Conservation (phyloP, 768 basidiomycete genomes). For the Pilatotrama ljubarskyi region DNA sequence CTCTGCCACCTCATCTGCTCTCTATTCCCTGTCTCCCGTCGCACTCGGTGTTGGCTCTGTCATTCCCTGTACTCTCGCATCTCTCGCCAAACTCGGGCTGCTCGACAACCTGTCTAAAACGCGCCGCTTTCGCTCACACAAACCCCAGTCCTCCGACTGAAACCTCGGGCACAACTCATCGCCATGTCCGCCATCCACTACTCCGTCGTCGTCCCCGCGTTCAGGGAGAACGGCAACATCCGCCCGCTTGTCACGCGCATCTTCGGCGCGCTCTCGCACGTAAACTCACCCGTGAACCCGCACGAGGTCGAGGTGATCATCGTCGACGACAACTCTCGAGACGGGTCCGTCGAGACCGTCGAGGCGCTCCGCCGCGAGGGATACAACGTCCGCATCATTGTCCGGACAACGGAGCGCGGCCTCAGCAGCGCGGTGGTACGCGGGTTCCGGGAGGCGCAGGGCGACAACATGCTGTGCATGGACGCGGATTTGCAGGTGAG, state of each 20-base stretch:
- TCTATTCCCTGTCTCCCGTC: neutral
- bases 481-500: slow-evolving; percentile 33
- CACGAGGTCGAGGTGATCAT: slow-evolving; percentile 30
- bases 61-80: slow-evolving; percentile 8
- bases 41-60: neutral
- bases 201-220: slow-evolving; percentile 32
- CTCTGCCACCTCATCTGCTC: slow-evolving; percentile 5
- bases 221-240: slow-evolving; percentile 31
- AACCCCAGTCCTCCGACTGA: neutral
- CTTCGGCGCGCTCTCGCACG: slow-evolving; percentile 28
- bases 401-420: slow-evolving; percentile 32
- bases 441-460: slow-evolving; percentile 32
- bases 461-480: slow-evolving; percentile 35
- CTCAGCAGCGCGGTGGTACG: slow-evolving; percentile 32
- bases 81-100: slow-evolving; percentile 16
- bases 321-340: slow-evolving; percentile 35
- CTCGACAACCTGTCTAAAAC: neutral
- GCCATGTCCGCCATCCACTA: slow-evolving; percentile 23
- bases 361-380: slow-evolving; percentile 30
- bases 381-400: slow-evolving; percentile 33
- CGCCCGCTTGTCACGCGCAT: slow-evolving; percentile 33
- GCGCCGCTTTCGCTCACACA: neutral
- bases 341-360: slow-evolving; percentile 31
- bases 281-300: slow-evolving; percentile 30
- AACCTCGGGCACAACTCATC: neutral